Conservation (phyloP, 495 filamentous ascomycete species). For the Glonium stellatum region DNA sequence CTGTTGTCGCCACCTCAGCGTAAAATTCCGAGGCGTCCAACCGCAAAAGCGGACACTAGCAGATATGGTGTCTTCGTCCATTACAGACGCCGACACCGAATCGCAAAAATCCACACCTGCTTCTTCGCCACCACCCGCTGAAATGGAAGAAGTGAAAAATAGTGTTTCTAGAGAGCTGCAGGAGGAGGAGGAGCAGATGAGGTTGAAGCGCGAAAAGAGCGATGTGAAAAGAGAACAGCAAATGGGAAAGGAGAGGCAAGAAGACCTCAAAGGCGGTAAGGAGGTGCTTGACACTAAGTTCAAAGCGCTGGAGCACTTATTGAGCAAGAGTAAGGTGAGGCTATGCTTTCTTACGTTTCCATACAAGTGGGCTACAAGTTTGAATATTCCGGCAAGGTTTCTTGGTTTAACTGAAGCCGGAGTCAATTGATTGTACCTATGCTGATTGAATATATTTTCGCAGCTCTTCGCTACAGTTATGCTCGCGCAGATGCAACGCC, state of each 20-base stretch:
- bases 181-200: conserved; percentile 49
- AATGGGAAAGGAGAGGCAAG: conserved; percentile 42
- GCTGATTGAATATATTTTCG: background rate
- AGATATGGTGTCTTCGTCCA: conserved; percentile 19
- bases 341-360: background rate
- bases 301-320: conserved; percentile 43
- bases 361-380: too few species aligned
- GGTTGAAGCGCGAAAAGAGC: conserved; percentile 41
- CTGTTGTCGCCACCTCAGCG: too few species aligned
- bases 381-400: too few species aligned
- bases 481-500: conserved; percentile 56
- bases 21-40: too few species aligned
- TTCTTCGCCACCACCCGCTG: conserved; percentile 21
- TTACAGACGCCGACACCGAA: conserved; percentile 11
- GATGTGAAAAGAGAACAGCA: conserved; percentile 44
- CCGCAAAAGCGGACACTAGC: background rate
- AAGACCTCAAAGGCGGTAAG: conserved; percentile 39
- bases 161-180: conserved; percentile 36
- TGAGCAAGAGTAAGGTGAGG: conserved; percentile 41
- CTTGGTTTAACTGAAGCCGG: background rate
- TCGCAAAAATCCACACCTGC: conserved; percentile 27
- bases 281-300: conserved; percentile 48
- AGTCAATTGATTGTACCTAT: background rate
- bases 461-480: conserved; percentile 47
- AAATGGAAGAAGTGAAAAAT: conserved; percentile 15